These are phyloP conservation scores for Populus pruinosa DNA, from an alignment of 345 rosid genomes.

Conservation along the genomic window DNA sequence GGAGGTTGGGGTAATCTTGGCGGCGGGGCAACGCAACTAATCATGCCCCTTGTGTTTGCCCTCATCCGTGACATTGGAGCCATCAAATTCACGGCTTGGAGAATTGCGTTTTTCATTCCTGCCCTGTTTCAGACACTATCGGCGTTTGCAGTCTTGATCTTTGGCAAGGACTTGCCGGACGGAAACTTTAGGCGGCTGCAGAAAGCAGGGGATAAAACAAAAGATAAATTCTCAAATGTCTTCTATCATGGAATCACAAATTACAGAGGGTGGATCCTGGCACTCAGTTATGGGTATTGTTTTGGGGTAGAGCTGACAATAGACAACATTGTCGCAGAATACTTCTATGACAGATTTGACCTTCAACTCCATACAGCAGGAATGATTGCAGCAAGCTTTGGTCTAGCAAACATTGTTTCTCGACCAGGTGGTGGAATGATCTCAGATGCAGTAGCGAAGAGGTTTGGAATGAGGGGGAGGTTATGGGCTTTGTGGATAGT, in stretches of 20 bases:
- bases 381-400: conserved; percentile 75
- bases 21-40: conserved; percentile 87
- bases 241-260: conserved; percentile 48
- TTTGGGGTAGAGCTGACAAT: conserved; percentile 82
- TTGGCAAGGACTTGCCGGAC: conserved; percentile 82
- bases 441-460: conserved; percentile 53
- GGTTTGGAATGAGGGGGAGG: conserved; percentile 90
- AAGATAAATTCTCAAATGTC: conserved; percentile 51
- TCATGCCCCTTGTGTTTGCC: conserved; percentile 71
- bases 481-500: conserved; percentile 73
- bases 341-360: conserved; percentile 76
- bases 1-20: conserved; percentile 95
- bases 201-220: conserved; percentile 61
- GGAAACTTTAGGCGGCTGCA: conserved; percentile 60
- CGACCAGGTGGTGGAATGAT: conserved; percentile 70
- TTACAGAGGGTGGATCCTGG: conserved; percentile 82
- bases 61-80: conserved; percentile 56
- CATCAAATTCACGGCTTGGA: conserved; percentile 74
- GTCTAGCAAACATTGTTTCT: conserved; percentile 71
- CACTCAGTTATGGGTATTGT: conserved; percentile 79
- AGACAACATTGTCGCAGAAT: conserved; percentile 84
- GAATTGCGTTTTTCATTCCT: conserved; percentile 77
- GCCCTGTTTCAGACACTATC: conserved; percentile 67
- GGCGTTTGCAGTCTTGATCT: conserved; percentile 61
- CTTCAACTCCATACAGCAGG: conserved; percentile 80